A percentile compares a stretch with the other conserved stretches of the same genome.
These are phyloP conservation scores for Rachicladosporium sp. DNA, from an alignment of 2,329 filamentous ascomycete genomes.

Conservation along the genomic window DNA sequence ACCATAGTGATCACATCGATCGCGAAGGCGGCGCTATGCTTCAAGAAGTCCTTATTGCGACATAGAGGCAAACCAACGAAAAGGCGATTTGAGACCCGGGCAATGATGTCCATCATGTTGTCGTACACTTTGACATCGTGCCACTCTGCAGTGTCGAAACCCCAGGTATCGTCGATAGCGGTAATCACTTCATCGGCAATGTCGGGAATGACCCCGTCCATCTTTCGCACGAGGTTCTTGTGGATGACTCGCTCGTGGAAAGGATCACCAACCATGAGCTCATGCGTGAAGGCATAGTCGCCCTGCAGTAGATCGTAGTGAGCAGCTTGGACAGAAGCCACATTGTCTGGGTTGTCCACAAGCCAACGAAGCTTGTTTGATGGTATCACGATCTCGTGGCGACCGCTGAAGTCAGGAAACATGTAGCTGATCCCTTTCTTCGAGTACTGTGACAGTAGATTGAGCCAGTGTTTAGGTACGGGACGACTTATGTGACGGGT, in stretches of 20 bases:
- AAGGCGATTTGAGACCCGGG: slow-evolving; percentile 31
- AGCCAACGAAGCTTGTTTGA: slow-evolving; percentile 24
- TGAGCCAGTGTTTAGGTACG: no score
- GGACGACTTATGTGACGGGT: not conserved
- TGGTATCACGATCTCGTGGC: slow-evolving; percentile 12
- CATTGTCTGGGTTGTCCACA: slow-evolving; percentile 29
- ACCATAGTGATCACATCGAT: slow-evolving; percentile 31
- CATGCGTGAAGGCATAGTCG: slow-evolving; percentile 25
- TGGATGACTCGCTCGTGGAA: slow-evolving; percentile 32
- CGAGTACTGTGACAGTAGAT: slow-evolving; percentile 5
- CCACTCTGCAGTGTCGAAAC: slow-evolving; percentile 26
- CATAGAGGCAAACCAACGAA: slow-evolving; percentile 34
- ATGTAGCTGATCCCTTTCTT: slow-evolving; percentile 13
- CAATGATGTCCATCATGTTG: slow-evolving; percentile 27
- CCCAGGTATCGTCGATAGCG: slow-evolving; percentile 25
- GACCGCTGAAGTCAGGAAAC: slow-evolving; percentile 12
- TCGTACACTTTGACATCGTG: slow-evolving; percentile 18
- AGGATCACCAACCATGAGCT: slow-evolving; percentile 4
- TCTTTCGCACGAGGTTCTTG: slow-evolving; percentile 27
- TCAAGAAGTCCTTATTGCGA: slow-evolving; percentile 35
- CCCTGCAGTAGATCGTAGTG: slow-evolving; percentile 29
- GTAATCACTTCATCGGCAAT: slow-evolving; percentile 27
- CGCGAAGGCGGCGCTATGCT: slow-evolving; percentile 39
- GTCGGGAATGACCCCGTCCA: slow-evolving; percentile 26
- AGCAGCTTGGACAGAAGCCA: slow-evolving; percentile 25